Percentiles rank a stretch among this genome's conserved stretches.
Evolutionary conservation across 176 grass and related monocot genomes (phyloP).

Genomic region (Eragrostis curvula): DNA sequence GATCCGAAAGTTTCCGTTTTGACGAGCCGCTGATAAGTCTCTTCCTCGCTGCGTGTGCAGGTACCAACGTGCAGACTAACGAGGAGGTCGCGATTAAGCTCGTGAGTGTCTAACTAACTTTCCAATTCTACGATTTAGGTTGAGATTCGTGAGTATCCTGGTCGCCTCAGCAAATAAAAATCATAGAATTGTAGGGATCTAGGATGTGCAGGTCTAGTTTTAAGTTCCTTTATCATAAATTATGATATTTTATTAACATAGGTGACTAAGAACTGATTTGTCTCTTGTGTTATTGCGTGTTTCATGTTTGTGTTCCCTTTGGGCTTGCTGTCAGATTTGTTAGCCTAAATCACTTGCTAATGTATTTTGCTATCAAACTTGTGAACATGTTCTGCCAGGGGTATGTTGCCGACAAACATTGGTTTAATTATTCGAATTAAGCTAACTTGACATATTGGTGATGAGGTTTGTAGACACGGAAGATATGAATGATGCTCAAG

Average conservation of each 20-base stretch:
- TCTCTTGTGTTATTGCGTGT: neutral
- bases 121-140: neutral
- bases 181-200: slow-evolving; percentile 26
- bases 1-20: slow-evolving; percentile 29
- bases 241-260: neutral
- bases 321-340: neutral
- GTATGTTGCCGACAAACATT: neutral
- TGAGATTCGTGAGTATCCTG: neutral
- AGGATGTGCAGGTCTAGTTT: neutral
- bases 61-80: slow-evolving; percentile 89
- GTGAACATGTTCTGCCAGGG: neutral
- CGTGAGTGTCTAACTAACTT: slow-evolving; percentile 51
- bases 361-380: neutral
- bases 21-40: neutral
- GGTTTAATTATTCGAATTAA: neutral
- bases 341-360: neutral
- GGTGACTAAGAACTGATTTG: neutral
- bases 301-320: neutral
- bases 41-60: slow-evolving; percentile 24
- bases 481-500: neutral
- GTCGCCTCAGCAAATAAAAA: neutral
- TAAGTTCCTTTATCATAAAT: slow-evolving; percentile 6
- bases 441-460: neutral
- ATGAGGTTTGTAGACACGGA: neutral
- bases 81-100: slow-evolving; percentile 96